A percentile compares a stretch with the other conserved stretches of the same genome.
These are phyloP conservation scores for Monilinia fructigena DNA, from an alignment of 2,329 filamentous ascomycete genomes.

Conservation along the genomic window DNA sequence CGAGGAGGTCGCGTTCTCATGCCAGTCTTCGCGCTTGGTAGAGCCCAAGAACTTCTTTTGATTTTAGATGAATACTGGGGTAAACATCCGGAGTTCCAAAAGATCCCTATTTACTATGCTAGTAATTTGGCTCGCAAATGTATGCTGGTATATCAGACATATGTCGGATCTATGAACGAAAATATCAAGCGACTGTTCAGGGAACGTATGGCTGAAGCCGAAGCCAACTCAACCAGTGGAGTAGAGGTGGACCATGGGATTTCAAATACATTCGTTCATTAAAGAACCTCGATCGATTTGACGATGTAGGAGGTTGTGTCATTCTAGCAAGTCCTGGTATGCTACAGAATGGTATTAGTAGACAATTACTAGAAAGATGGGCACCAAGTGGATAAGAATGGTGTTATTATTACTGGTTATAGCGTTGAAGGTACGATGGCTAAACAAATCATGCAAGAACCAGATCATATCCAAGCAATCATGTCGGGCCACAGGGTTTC, in stretches of 20 bases:
- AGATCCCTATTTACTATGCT: slow-evolving; percentile 94
- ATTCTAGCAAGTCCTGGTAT: slow-evolving; percentile 98
- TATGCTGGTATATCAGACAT: slow-evolving; percentile 98
- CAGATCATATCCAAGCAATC: slow-evolving; percentile 89
- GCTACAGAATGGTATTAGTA: slow-evolving; percentile 93
- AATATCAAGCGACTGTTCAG: slow-evolving; percentile 96
- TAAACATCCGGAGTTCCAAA: slow-evolving; percentile 83
- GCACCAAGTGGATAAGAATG: slow-evolving; percentile 94
- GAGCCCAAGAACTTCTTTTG: slow-evolving; percentile 88
- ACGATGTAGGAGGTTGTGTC: slow-evolving; percentile 91
- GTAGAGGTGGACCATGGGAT: slow-evolving; percentile 89
- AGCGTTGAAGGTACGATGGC: slow-evolving; percentile 99
- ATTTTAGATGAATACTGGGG: slow-evolving; percentile 98
- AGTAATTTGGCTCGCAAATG: slow-evolving; percentile 93
- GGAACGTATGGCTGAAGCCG: slow-evolving; percentile 86
- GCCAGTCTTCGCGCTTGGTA: slow-evolving; percentile 90
- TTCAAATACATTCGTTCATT: slow-evolving; percentile 91
- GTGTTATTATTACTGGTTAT: slow-evolving; percentile 98
- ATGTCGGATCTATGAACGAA: slow-evolving; percentile 97
- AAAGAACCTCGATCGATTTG: slow-evolving; percentile 91
- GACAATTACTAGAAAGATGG: slow-evolving; percentile 92
- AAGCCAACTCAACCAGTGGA: slow-evolving; percentile 71
- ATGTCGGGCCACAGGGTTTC: slow-evolving; percentile 74
- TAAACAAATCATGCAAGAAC: slow-evolving; percentile 90
- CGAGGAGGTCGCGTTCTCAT: slow-evolving; percentile 89